Evolutionary conservation across 345 rosid genomes (phyloP), one percentile per base, ranked within the genome.

Genomic region (Gossypium ekmanianum): DNA sequence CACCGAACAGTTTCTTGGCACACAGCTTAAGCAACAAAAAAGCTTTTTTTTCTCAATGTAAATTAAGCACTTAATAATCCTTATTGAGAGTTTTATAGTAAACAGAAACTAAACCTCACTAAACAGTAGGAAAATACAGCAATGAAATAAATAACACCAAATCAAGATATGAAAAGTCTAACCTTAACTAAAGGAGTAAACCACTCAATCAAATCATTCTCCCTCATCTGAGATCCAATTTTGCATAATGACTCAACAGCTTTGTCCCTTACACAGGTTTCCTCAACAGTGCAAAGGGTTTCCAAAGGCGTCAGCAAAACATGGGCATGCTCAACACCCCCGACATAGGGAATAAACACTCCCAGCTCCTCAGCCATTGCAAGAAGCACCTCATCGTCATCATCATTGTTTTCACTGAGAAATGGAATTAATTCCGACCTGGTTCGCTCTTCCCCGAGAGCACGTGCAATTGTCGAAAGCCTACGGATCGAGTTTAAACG

Each of bases 301-400:
- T 92, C 98, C 75, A 94, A 34, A 2, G 98, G 98, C 17, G 92
- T 85, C 16, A 92, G 90, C 78, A 94, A 80, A 74, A 91, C 90
- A 82, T 85, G 88, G 10, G 95, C 92, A 76, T 91, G 83, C 79
- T 91, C 97, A 57, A 92, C 85, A 22, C 98, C 98, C 63, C 98
- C 98, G 3, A 94, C 97, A 73, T 84, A 94, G 0, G 97, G 97
- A 68, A 94, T 88, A 74, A 94, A 94, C 65, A 91, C 95, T 2
- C 98, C 97, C 77, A 92, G 61, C 77, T 92, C 97, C 75, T 89
- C 98, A 11, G 98, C 94, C 94, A 90, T 90, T 2, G 97, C 97
- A 77, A 92, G 98, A 75, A 94, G 98, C 48, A 94, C 98, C 86
- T 94, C 98, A 17, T 94, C 98, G 44, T 94, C 98, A 29, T 94